Conservation (phyloP, 2,329 filamentous ascomycete genomes). For the Claviceps capensis region DNA sequence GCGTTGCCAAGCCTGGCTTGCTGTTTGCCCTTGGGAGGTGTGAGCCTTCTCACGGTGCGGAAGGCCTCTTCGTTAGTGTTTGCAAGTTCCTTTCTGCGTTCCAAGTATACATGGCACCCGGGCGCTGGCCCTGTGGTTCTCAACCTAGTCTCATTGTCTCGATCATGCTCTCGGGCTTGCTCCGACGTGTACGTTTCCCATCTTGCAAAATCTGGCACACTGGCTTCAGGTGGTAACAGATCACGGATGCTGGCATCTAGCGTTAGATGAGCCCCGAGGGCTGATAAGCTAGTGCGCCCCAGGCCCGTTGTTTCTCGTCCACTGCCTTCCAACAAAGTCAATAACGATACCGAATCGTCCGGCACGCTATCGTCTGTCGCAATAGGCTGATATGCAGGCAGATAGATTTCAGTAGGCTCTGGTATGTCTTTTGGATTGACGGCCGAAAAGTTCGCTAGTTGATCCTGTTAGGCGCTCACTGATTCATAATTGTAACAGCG, state of each 20-base stretch:
- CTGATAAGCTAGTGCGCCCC: conserved; percentile 36
- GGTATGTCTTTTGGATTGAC: conserved; percentile 38
- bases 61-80: conserved; percentile 45
- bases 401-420: conserved; percentile 39
- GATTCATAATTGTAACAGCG: background rate
- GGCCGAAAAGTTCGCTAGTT: conserved; percentile 17
- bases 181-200: conserved; percentile 38
- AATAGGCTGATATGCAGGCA: conserved; percentile 33
- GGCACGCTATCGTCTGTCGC: conserved; percentile 18
- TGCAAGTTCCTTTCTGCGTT: conserved; percentile 43
- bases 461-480: conserved; percentile 6
- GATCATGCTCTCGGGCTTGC: conserved; percentile 33
- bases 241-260: conserved; percentile 32
- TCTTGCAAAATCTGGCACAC: conserved; percentile 36
- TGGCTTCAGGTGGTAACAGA: conserved; percentile 39
- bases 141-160: conserved; percentile 32
- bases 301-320: conserved; percentile 30
- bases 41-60: conserved; percentile 45
- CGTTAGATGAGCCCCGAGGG: conserved; percentile 43
- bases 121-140: conserved; percentile 41
- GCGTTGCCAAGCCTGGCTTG: conserved; percentile 45
- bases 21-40: conserved; percentile 36
- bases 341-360: conserved; percentile 27
- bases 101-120: conserved; percentile 42
- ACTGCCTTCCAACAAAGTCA: conserved; percentile 34